Evolutionary conservation across 2,329 filamentous ascomycete genomes (phyloP).

Genomic region (Aureobasidium sp.): DNA sequence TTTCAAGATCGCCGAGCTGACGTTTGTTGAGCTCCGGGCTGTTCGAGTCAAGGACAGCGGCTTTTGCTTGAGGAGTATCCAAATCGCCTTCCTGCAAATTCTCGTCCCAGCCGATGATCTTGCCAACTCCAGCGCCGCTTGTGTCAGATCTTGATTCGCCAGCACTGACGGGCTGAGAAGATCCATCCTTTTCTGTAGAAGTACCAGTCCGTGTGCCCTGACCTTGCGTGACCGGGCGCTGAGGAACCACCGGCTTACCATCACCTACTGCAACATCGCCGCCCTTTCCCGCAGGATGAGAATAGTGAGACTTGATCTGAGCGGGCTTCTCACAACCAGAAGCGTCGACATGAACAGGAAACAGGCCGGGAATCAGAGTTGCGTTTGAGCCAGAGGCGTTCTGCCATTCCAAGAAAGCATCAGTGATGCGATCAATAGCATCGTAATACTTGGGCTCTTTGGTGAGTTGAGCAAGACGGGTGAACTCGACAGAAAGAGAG

Average conservation of each 20-base stretch:
- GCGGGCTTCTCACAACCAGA: constrained; percentile 65
- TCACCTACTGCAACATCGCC: constrained; percentile 7
- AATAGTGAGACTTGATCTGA: constrained; percentile 17
- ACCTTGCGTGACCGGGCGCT: not conserved
- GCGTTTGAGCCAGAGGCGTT: constrained; percentile 34
- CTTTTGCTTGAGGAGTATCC: constrained; percentile 9
- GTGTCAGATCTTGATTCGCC: not conserved
- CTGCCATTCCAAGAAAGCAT: constrained; percentile 71
- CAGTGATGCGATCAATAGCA: constrained; percentile 76
- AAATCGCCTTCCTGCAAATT: constrained; percentile 17
- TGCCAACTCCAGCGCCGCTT: constrained; percentile 16
- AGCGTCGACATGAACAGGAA: constrained; percentile 70
- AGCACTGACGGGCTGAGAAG: constrained; percentile 9
- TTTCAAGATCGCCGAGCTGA: constrained; percentile 14
- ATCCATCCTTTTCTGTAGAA: not conserved
- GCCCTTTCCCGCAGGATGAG: not conserved
- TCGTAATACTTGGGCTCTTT: constrained; percentile 80
- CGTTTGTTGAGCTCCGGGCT: not conserved
- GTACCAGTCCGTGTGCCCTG: constrained; percentile 3
- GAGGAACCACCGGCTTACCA: not conserved
- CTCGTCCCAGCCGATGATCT: constrained; percentile 20
- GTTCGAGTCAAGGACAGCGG: not conserved
- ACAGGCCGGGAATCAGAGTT: constrained; percentile 69
- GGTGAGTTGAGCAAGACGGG: constrained; percentile 78
- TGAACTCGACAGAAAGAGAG: constrained; percentile 81